Conservation (phyloP, 192 early-diverging fungal genomes). For the Coemansia sp. region DNA sequence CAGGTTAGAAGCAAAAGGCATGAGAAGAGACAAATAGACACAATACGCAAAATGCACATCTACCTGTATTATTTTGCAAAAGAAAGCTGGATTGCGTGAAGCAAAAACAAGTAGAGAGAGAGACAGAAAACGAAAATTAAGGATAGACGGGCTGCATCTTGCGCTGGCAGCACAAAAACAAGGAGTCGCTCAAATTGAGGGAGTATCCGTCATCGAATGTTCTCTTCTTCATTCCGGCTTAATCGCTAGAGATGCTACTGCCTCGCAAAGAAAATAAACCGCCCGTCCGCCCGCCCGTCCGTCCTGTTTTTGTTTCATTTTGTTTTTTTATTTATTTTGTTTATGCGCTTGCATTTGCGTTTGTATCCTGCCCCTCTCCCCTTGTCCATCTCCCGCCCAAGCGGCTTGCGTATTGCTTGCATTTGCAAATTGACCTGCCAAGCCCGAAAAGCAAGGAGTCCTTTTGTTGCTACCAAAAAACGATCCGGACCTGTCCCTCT, state of each 20-base stretch:
- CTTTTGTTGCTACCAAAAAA: not conserved
- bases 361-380: too few relatives aligned
- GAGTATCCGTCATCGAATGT: conserved; percentile 5
- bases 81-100: conserved; percentile 1
- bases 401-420: conserved; percentile 6
- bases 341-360: not conserved
- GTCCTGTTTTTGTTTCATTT: conserved; percentile 9
- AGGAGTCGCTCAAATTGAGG: not conserved
- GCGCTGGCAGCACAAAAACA: not conserved
- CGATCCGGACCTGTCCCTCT: conserved; percentile 1
- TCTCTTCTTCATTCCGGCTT: conserved; percentile 4
- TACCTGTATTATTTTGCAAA: not conserved
- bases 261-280: not conserved
- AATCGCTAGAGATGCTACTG: conserved; percentile 5
- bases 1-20: not conserved
- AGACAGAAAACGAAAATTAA: not conserved
- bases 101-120: not conserved
- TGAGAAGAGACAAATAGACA: not conserved
- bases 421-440: conserved; percentile 9
- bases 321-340: conserved; percentile 5
- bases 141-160: conserved; percentile 5
- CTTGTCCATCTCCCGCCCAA: not conserved
- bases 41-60: not conserved
- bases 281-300: not conserved
- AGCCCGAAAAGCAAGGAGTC: conserved; percentile 4